Evolutionary conservation across 805 yeast species (phyloP), one percentile per base, ranked within the genome.

Genomic region (Starmerella bombi): DNA sequence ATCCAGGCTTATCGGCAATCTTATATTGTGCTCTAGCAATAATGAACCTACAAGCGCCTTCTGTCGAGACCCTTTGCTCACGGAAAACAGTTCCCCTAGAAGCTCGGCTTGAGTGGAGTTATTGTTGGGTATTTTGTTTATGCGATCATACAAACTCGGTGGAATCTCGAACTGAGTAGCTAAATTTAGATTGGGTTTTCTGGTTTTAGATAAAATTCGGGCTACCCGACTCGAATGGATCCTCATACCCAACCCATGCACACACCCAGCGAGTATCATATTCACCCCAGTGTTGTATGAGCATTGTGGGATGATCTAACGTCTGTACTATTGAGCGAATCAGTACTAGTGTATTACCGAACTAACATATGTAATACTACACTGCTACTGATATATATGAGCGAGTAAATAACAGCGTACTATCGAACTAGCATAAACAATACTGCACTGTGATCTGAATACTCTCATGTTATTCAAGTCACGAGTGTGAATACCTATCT

Each of bases 11-110:
- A 23, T 2, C 10, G 41, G 36, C 10, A 36, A 30, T 4, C n/a
- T 17, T 1, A 35, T 18, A 15, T 28, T 34, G 21, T 42, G 34
- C 17, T 42, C 45, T 14, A 32, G 15, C 12, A 42, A 12, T 8
- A 37, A 10, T 7, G 32, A 28, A 5, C 41, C 41, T 3, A 30
- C 25, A 4, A 37, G 19, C 8, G 34, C 45, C 25, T 31, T 42
- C 15, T 42, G 31, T 12, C 31, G 25, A 18, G 28, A 8, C n/a
- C 20, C 21, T n/a, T 14, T 28, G 28, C 35, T 27, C 34, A 29
- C 5, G 4, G 14, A 7, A 18, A 41, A 31, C 5, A 43, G 33
- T n/a, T 30, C 34, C 10, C 29, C 15, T 17, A 36, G 22, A 6
- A 32, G 16, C n/a, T 18, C 9, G 18, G 16, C 4, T 15, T 32